phyloP scores from a whole-genome alignment of 192 early-diverging fungal genomes.

The Martensiomyces pterosporus region DNA sequence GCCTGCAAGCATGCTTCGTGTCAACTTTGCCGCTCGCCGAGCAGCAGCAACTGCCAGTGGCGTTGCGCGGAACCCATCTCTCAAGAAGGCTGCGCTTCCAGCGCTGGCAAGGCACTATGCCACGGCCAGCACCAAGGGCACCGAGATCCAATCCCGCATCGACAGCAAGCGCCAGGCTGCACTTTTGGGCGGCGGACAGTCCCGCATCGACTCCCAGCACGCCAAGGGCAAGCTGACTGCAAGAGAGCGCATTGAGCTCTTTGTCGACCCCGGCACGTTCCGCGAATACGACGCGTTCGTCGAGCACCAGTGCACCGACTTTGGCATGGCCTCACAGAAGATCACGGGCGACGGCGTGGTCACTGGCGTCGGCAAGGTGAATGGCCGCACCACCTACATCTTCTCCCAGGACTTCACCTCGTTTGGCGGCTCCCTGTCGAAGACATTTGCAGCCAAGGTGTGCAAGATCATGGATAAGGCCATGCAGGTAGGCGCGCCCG shows the following conservation, averaged over 20 bases:
- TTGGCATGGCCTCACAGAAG: slow-evolving; percentile 77
- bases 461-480: slow-evolving; percentile 95
- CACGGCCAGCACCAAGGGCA: slow-evolving; percentile 25
- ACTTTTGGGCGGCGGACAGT: slow-evolving; percentile 71
- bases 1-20: no score
- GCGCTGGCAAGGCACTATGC: slow-evolving; percentile 16
- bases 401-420: slow-evolving; percentile 95
- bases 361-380: slow-evolving; percentile 92
- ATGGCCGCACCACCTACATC: slow-evolving; percentile 83
- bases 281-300: slow-evolving; percentile 91
- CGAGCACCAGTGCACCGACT: slow-evolving; percentile 89
- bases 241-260: slow-evolving; percentile 80
- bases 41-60: no score
- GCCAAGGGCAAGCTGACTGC: slow-evolving; percentile 92
- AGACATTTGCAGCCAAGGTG: slow-evolving; percentile 86
- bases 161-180: slow-evolving; percentile 70
- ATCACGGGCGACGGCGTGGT: slow-evolving; percentile 94
- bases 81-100: neutral
- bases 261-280: slow-evolving; percentile 82
- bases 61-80: no score
- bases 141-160: slow-evolving; percentile 36
- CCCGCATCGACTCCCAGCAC: slow-evolving; percentile 81
- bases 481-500: slow-evolving; percentile 85
- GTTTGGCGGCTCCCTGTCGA: slow-evolving; percentile 85
- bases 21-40: no score